These are phyloP conservation scores for Cyberlindnera meyerae DNA, from an alignment of 805 yeast species.

Conservation along the genomic window DNA sequence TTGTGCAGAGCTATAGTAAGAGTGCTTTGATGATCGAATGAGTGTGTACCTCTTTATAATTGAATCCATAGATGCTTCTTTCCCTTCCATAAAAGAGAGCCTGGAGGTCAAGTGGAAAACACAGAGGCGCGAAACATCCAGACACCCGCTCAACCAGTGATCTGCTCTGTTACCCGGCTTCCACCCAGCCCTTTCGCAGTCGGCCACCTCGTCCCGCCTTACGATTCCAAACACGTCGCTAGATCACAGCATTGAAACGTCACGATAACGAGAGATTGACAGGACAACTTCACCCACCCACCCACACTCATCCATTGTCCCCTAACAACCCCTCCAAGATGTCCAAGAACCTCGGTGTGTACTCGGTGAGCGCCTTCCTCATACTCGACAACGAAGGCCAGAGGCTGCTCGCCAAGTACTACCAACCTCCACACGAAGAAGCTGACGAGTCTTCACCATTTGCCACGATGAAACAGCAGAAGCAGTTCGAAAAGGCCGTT, in stretches of 20 bases:
- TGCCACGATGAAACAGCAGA: conserved; percentile 53
- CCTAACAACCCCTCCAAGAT: conserved; percentile 13
- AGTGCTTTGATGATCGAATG: no score
- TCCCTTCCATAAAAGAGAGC: no score
- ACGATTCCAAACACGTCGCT: conserved; percentile 9
- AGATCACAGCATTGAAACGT: no score
- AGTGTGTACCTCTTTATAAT: no score
- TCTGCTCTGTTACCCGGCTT: neutral
- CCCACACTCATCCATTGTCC: no score
- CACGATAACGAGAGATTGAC: no score
- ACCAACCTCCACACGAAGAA: conserved; percentile 46
- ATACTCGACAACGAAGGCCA: conserved; percentile 79
- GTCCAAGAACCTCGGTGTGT: conserved; percentile 58
- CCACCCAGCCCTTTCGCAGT: neutral
- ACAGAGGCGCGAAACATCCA: no score
- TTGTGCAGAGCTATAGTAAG: no score
- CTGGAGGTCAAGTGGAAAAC: no score
- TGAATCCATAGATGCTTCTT: no score
- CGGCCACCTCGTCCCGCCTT: neutral
- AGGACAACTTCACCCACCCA: no score
- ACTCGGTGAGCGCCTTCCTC: conserved; percentile 75
- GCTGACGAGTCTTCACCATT: conserved; percentile 26
- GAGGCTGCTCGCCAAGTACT: conserved; percentile 82
- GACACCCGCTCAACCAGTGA: no score
- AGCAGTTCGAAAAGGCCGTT: conserved; percentile 67